A percentile compares a stretch with the other conserved stretches of the same genome.
phyloP scores from a whole-genome alignment of 2,329 filamentous ascomycete genomes.

The Epichloe aotearoae region DNA sequence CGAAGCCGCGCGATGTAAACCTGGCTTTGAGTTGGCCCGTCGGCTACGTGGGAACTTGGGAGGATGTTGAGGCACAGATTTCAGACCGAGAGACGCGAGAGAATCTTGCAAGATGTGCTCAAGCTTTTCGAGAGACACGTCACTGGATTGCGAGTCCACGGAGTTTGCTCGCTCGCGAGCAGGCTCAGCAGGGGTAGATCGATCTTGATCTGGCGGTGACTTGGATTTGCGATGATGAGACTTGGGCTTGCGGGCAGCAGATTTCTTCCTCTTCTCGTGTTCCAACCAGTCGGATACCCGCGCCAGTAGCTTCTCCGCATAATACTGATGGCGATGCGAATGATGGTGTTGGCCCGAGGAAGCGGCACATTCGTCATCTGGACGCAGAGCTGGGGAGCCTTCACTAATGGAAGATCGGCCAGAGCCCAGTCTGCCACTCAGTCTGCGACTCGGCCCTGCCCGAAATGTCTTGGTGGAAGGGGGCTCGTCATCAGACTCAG shows the following conservation, averaged over 20 bases:
- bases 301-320: conserved; percentile 47
- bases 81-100: conserved; percentile 40
- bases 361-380: conserved; percentile 16
- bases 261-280: conserved; percentile 58
- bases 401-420: conserved; percentile 32
- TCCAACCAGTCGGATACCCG: conserved; percentile 78
- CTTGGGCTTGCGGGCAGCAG: conserved; percentile 23
- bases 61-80: conserved; percentile 28
- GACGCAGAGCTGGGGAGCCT: conserved; percentile 14
- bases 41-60: conserved; percentile 31
- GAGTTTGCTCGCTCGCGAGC: conserved; percentile 35
- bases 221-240: conserved; percentile 29
- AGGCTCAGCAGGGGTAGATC: conserved; percentile 5
- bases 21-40: conserved; percentile 18
- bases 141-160: conserved; percentile 51
- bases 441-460: conserved; percentile 19
- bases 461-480: conserved; percentile 19
- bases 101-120: conserved; percentile 67
- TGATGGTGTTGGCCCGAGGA: conserved; percentile 14
- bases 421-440: conserved; percentile 24
- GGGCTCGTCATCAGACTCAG: conserved; percentile 22
- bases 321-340: conserved; percentile 23
- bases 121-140: conserved; percentile 64
- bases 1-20: conserved; percentile 39
- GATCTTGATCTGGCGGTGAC: conserved; percentile 18